Evolutionary conservation across 768 basidiomycete species (phyloP).

Genomic region (Glaciozyma antarctica): DNA sequence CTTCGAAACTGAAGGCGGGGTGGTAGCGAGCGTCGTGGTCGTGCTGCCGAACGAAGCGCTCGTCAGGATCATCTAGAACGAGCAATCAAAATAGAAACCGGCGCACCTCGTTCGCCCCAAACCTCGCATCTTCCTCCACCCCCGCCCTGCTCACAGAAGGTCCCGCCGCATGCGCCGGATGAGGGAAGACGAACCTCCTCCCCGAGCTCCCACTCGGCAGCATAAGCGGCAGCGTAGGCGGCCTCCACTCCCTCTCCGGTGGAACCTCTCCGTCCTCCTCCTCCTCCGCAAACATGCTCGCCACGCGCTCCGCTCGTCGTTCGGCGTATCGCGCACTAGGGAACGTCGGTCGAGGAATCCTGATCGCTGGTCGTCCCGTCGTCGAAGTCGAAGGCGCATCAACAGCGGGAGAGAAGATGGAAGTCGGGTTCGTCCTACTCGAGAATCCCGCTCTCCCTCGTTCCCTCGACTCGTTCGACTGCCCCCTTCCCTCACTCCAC

Average conservation of each 20-base stretch:
- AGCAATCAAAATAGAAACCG: no score
- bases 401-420: neutral
- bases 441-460: no score
- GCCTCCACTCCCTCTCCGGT: neutral
- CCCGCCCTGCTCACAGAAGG: neutral
- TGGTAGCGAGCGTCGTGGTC: neutral
- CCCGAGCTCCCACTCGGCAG: slow-evolving; percentile 23
- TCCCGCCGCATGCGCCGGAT: slow-evolving; percentile 10
- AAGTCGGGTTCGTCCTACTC: no score
- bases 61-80: neutral
- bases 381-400: neutral
- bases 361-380: neutral
- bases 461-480: no score
- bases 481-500: no score
- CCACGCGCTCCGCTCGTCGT: neutral
- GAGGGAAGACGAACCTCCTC: slow-evolving; percentile 10
- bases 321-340: neutral
- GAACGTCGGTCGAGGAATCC: slow-evolving; percentile 3
- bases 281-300: neutral
- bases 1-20: slow-evolving; percentile 5
- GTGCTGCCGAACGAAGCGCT: neutral
- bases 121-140: neutral
- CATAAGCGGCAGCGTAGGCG: slow-evolving; percentile 6
- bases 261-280: neutral
- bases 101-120: neutral